Evolutionary conservation across 2,329 filamentous ascomycete genomes (phyloP), one percentile per base, ranked within the genome.

Genomic region (Trichophyton simii): DNA sequence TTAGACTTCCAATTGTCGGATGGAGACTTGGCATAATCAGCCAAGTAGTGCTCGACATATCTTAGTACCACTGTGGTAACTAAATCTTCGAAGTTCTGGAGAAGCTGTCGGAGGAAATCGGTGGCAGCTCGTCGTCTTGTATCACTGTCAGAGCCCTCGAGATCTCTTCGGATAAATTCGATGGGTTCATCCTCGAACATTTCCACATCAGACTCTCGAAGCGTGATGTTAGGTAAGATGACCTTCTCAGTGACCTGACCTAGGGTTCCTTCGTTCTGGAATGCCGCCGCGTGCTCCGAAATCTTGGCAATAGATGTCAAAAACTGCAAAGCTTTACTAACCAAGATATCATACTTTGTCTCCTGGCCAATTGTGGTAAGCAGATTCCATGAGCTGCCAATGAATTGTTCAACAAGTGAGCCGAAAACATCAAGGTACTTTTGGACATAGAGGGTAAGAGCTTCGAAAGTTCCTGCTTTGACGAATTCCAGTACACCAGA

Each of bases 141-240:
- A 72, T 97, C 94, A 60, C 88, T 95, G 74, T 99, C 94, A 1
- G 94, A 96, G 5, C 94, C 94, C 73, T 99, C 94, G 57, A 99
- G 79, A 73, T 99, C 94, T 69, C 91, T 84, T 65, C 94, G 84
- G 70, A 99, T 99, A 72, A 95, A 99, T 74, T 99, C 94, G 66
- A 99, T 99, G 0, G 94, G 94, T 77, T 99, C 95, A 71, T 99
- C 95, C 72, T 99, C 94, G 68, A 99, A 97, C 66, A 96, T 82
- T 73, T 99, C 94, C 60, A 96, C 83, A 66, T 99, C 95, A 0
- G 91, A 94, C 69, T 96, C 94, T 66, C 95, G 85, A 63, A 99
- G 78, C 15, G 88, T 87, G 62, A 99, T 84, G 69, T 99, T 99
- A 8, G 94, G 92, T 65, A 99, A 77, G 61, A 99, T 89, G 62